Base-by-base conservation (phyloP, 768 basidiomycete species). In the Russula lepida region DNA sequence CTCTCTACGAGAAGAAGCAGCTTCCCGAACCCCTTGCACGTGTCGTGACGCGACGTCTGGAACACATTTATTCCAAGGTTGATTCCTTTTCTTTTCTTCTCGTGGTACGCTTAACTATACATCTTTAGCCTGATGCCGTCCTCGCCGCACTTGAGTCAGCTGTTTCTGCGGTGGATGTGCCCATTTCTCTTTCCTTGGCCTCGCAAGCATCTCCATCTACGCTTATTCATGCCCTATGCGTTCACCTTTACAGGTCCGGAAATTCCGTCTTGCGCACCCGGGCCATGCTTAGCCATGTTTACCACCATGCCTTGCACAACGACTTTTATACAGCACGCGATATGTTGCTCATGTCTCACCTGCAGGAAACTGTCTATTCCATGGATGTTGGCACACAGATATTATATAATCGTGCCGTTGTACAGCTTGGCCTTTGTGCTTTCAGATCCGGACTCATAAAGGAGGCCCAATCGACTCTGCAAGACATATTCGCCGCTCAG, bases 21-120 rank as follows among this genome's bases (percentile, higher is more conserved):
- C 85, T 88, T 73, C 76, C 79, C 41, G 94, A 97, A 41, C 85
- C 89, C 23, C 80, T 92, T 46, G 85, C 86, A 41, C 83, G 95
- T 44, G 91, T 95, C 39, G 80, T 98, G 58, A 95, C 98, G 89
- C 84, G 97, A 67, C 84, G 97, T 46, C 75, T 99, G 62, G 97
- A 99, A 72, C 97, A 98, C 71, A 93, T 99, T 53, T 98, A 99
- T 74, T 94, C 91, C 41, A 98, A 99, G 86, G 94, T 95, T 62
- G 59, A 74, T 12, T 21, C 59, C 25, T 15, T 25, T 17, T 12
- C 46, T 6, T 30, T 32, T 15, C 49, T 8, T 32, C 23, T n/a
- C 4, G 37, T 33, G 23, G 57, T 6, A 28, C 47, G 68, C 48
- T 69, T 37, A 52, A 41, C 60, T n/a, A 60, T 56, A 35, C 27